These are phyloP conservation scores for Endocalyx cinctus DNA, from an alignment of 2,329 filamentous ascomycete species.

Conservation along the genomic window DNA sequence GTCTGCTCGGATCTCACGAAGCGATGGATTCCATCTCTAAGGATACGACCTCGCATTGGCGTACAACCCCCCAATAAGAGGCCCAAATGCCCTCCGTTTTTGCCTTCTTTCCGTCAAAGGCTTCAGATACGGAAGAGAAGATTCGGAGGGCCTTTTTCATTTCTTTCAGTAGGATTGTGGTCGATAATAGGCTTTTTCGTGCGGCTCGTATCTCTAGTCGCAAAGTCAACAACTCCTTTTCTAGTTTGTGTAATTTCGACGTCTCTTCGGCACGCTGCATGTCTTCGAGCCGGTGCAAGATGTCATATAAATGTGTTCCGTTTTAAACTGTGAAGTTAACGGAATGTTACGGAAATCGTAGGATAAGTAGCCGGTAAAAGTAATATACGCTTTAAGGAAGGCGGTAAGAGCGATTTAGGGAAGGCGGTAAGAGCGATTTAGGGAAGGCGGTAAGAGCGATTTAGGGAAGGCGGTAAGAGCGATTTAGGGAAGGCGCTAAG, in stretches of 20 bases:
- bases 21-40: not conserved
- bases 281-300: not conserved
- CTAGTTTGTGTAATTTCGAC: not conserved
- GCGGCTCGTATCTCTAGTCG: not conserved
- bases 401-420: too few species aligned
- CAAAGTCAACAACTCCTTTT: not conserved
- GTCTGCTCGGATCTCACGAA: not conserved
- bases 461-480: too few species aligned
- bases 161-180: conserved; percentile 1
- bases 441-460: too few species aligned
- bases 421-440: too few species aligned
- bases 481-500: too few species aligned
- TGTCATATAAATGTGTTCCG: too few species aligned
- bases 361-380: too few species aligned
- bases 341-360: too few species aligned
- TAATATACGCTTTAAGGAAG: too few species aligned
- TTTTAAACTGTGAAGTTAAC: too few species aligned
- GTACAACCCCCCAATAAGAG: not conserved
- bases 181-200: not conserved
- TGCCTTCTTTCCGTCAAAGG: not conserved
- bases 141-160: conserved; percentile 1
- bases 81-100: not conserved
- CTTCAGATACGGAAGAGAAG: not conserved
- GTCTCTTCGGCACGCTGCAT: not conserved
- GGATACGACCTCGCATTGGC: not conserved